Evolutionary conservation across 495 filamentous ascomycete species (phyloP).

Genomic region (Chaetomidium leptoderma): DNA sequence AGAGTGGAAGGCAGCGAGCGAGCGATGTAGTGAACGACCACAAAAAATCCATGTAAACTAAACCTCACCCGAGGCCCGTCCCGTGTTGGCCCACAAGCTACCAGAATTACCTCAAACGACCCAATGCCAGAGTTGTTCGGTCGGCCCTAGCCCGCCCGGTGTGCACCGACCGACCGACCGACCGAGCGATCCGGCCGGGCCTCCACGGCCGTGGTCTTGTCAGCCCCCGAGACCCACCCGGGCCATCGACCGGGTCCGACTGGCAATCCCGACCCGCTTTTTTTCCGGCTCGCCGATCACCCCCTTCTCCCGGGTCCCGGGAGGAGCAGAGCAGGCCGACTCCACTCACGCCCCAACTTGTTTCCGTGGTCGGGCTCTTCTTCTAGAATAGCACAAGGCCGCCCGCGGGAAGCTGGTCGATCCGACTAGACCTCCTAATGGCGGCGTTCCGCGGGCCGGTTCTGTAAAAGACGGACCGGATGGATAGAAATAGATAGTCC

Average conservation of each 20-base stretch:
- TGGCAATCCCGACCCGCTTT: not conserved
- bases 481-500: no score
- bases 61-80: no score
- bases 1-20: no score
- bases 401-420: no score
- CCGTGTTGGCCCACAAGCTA: not conserved
- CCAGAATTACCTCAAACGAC: slow-evolving; percentile 1
- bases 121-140: not conserved
- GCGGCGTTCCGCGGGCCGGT: no score
- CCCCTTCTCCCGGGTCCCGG: not conserved
- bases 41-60: no score
- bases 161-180: not conserved
- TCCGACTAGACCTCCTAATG: no score
- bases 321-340: no score
- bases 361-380: no score
- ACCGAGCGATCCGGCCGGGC: not conserved
- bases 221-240: not conserved
- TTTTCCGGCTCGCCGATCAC: not conserved
- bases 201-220: not conserved
- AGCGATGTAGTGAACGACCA: not conserved
- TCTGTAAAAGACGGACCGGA: no score
- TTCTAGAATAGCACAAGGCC: slow-evolving; percentile 1
- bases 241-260: not conserved
- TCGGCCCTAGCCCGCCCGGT: not conserved
- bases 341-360: no score